Base-by-base conservation (phyloP, 495 filamentous ascomycete genomes). In the Physcia stellaris region DNA sequence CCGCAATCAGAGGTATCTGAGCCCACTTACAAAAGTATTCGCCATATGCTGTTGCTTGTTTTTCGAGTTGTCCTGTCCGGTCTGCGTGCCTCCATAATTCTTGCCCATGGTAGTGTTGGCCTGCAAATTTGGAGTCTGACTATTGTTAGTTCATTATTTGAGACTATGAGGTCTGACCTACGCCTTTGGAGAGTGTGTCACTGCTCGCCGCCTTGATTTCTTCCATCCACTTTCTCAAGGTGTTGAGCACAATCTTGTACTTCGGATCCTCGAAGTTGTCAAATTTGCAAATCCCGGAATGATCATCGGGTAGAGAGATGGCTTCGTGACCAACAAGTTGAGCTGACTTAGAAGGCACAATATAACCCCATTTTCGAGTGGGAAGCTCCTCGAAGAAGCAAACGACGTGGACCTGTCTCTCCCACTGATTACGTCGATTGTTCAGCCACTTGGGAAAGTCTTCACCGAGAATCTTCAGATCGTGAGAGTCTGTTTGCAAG, bases 321-420 rank as follows among this genome's bases (percentile, higher is more conserved):
- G 19, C 11, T 5, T 31, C 22, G 10, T 13, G 31, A 10, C 37
- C 37, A 4, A 13, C 24, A 39, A 39, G 29, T n/a, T 20, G 13
- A 32, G 37, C 21, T 19, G 37, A 39, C 29, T 35, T 17, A n/a
- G 11, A n/a, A 35, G 11, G 6, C 4, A 39, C 37, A 6, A 39
- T 16, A 7, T 32, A 7, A 18, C 24, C 37, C 16, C 16, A 13
- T 10, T 4, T 9, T 7, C 13, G 4, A 10, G 4, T 26, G 23
- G 11, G 26, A 28, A 28, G 16, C 37, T 39, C 37, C 31, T 32
- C 37, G 24, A 32, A 39, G 24, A 39, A 39, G 22, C 21, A 39
- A 21, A 39, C 31, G 9, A 31, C 37, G 11, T 16, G 37, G 23
- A 39, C 16, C 10, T 39, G 13, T 9, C n/a, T 36, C 22, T 32